phyloP scores from a whole-genome alignment of 2,329 filamentous ascomycete species.

The Beauveria asiatica region DNA sequence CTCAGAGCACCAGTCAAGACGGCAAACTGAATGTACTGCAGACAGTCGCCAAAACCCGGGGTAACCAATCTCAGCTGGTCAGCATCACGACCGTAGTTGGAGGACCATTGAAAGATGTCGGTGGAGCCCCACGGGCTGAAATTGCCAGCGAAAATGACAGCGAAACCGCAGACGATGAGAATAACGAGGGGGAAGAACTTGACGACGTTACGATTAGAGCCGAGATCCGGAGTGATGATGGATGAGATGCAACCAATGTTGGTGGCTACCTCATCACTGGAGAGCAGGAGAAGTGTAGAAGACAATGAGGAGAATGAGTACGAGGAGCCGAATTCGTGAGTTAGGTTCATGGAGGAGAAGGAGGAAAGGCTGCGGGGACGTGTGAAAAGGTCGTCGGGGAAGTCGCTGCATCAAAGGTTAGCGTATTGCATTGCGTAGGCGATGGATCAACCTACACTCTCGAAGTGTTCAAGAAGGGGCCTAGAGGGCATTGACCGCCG shows the following conservation, averaged over 20 bases:
- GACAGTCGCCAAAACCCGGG: conserved; percentile 89
- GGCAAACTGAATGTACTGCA: conserved; percentile 94
- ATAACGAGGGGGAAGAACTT: conserved; percentile 71
- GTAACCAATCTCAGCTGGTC: conserved; percentile 88
- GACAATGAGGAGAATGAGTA: conserved; percentile 82
- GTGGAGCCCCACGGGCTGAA: conserved; percentile 90
- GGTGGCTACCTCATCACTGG: conserved; percentile 57
- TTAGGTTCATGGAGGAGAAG: conserved; percentile 66
- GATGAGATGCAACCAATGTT: conserved; percentile 72
- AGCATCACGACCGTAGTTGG: conserved; percentile 90
- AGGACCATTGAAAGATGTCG: conserved; percentile 92
- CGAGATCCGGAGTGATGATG: conserved; percentile 77
- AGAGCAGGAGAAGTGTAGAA: conserved; percentile 63
- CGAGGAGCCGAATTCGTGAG: conserved; percentile 66
- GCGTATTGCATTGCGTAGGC: conserved; percentile 6
- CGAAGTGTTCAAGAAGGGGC: conserved; percentile 55
- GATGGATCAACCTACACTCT: conserved; percentile 26
- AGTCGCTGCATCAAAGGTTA: conserved; percentile 20
- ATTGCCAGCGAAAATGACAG: conserved; percentile 75
- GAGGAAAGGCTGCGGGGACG: conserved; percentile 41
- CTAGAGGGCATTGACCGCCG: conserved; percentile 65
- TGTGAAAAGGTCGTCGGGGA: conserved; percentile 23
- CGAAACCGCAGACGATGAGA: conserved; percentile 69
- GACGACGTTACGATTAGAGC: conserved; percentile 58
- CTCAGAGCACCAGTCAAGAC: conserved; percentile 80